phyloP scores from a whole-genome alignment of 2,329 filamentous ascomycete genomes.

The Pseudofabraea citricarpa region DNA sequence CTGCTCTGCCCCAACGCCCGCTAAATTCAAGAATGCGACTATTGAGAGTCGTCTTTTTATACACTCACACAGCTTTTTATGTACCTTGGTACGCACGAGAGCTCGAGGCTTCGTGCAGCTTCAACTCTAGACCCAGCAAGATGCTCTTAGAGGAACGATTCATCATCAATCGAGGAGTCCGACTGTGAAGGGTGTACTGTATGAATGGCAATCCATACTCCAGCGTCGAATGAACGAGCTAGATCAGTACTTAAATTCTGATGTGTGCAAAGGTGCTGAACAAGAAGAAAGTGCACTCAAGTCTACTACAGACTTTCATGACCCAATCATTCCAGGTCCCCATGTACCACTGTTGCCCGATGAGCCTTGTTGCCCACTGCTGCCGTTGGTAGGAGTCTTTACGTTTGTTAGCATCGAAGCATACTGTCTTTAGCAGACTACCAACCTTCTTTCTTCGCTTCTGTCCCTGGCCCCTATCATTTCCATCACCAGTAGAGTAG shows the following conservation, averaged over 20 bases:
- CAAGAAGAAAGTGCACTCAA: not conserved
- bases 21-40: not conserved
- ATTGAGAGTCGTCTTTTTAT: not conserved
- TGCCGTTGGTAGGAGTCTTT: slow-evolving; percentile 21
- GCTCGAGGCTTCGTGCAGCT: too few species aligned
- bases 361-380: too few species aligned
- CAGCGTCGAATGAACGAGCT: not conserved
- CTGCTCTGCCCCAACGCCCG: slow-evolving; percentile 2
- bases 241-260: not conserved
- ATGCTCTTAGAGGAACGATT: not conserved
- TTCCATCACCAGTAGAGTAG: slow-evolving; percentile 70
- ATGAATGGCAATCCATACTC: not conserved
- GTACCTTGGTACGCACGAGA: too few species aligned
- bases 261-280: not conserved
- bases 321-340: slow-evolving; percentile 53
- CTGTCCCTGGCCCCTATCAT: slow-evolving; percentile 48
- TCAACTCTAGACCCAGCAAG: too few species aligned
- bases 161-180: not conserved
- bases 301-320: slow-evolving; percentile 28
- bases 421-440: slow-evolving; percentile 14
- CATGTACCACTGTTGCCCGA: slow-evolving; percentile 37
- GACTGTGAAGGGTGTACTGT: too few species aligned
- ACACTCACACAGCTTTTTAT: slow-evolving; percentile 1
- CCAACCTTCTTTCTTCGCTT: slow-evolving; percentile 64
- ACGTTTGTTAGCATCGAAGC: slow-evolving; percentile 18